Conservation (phyloP, 2,329 filamentous ascomycete species). For the Cercospora citrullina region DNA sequence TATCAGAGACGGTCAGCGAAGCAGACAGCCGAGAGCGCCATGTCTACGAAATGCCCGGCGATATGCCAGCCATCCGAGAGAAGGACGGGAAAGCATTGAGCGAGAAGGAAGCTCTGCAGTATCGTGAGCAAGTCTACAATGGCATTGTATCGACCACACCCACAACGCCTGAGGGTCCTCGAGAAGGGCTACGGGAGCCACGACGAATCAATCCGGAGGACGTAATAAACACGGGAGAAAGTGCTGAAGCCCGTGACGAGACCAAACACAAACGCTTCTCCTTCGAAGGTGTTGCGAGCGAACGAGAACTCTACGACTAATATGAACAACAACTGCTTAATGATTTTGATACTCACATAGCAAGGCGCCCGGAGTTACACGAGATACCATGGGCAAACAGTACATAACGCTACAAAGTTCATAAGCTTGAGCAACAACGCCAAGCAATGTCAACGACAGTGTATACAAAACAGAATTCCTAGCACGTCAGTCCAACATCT, state of each 20-base stretch:
- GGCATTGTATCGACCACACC: conserved; percentile 41
- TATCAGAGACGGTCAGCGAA: conserved; percentile 29
- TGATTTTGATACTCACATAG: background rate
- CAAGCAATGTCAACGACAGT: background rate
- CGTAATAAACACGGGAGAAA: conserved; percentile 23
- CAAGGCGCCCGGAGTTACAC: conserved; percentile 6
- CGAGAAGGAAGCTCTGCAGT: conserved; percentile 52
- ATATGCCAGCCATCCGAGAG: conserved; percentile 55
- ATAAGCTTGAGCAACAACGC: background rate
- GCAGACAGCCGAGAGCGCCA: conserved; percentile 33
- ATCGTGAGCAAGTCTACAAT: conserved; percentile 49
- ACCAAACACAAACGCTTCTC: conserved; percentile 28
- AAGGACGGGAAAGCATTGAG: conserved; percentile 49
- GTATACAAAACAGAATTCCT: background rate
- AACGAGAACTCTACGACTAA: conserved; percentile 18
- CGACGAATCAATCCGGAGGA: conserved; percentile 31
- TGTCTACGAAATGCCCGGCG: conserved; percentile 55
- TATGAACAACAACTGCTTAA: conserved; percentile 8
- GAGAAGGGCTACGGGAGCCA: conserved; percentile 23
- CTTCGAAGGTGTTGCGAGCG: conserved; percentile 26
- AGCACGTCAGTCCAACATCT: background rate
- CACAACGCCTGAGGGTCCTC: conserved; percentile 12
- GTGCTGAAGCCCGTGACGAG: conserved; percentile 17
- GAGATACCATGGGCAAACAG: conserved; percentile 5
- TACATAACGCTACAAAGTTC: background rate